A percentile compares a stretch with the other conserved stretches of the same genome.
These are phyloP conservation scores for Solanum pinnatisectum DNA, from an alignment of 257 asterid genomes.

Conservation along the genomic window DNA sequence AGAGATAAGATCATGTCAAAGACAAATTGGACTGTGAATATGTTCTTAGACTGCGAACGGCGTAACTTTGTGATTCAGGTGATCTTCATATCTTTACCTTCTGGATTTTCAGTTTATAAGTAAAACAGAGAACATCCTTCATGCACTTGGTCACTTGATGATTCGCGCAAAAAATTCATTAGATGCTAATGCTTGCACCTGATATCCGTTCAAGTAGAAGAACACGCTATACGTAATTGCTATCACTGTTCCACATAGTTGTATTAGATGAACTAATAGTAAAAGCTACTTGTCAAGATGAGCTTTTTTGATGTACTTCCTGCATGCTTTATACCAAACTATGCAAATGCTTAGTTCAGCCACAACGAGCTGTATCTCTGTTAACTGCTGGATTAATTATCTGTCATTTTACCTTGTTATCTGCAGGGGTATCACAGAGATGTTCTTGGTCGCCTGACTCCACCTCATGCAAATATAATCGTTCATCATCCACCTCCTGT, in stretches of 20 bases:
- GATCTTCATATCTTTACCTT: neutral
- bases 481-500: slow-evolving; percentile 42
- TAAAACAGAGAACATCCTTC: neutral
- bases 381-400: neutral
- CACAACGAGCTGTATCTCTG: neutral
- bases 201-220: neutral
- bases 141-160: neutral
- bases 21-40: slow-evolving; percentile 69
- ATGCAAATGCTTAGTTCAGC: neutral
- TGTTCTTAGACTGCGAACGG: slow-evolving; percentile 92
- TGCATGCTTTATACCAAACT: neutral
- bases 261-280: neutral
- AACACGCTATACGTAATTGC: neutral
- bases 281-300: neutral
- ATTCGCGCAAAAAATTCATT: neutral
- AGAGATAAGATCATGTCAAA: slow-evolving; percentile 67
- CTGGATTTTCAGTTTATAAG: neutral
- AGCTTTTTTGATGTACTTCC: neutral
- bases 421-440: slow-evolving; percentile 89
- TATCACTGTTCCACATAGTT: neutral
- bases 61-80: slow-evolving; percentile 96
- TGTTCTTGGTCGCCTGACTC: slow-evolving; percentile 51
- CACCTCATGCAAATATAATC: slow-evolving; percentile 8
- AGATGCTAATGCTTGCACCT: neutral
- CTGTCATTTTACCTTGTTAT: neutral